Evolutionary conservation across 805 yeast genomes (phyloP), one percentile per base, ranked within the genome.

Genomic region (Yarrowia alimentaria): DNA sequence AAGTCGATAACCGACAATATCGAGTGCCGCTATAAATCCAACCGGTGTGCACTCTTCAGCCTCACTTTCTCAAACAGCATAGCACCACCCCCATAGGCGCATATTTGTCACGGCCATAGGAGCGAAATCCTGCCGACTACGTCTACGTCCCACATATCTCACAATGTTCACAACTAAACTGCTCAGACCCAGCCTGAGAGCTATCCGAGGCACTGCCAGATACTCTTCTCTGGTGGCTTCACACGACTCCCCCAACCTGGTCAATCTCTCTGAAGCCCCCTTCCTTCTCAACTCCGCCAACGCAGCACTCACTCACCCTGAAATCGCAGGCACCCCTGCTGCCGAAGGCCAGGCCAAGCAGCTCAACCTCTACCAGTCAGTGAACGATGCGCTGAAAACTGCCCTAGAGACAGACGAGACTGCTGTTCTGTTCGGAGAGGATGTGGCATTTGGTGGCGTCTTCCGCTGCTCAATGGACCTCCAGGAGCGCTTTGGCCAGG

Each of bases 401-500:
- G 96, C 95, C 69, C 74, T 89, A 67, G 96, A 89, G 69, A 78
- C 90, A 56, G 96, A 89, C 65, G 91, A 86, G 56, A 85, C 79
- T 57, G 96, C 91, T 25, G 86, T 85, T 70, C 68, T 89, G 60
- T 80, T 89, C 71, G 97, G 97, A 69, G 96, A 89, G 72, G 97
- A 89, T 71, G 96, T 89, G 56, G 96, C 95, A 28, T 89, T 89
- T 69, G 88, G 91, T 60, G 97, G 97, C 73, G 97, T 96, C 48
- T 89, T 89, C 71, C 85, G 91, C 69, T 81, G 91, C 61, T 81
- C 96, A 54, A 80, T 89, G 69, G 96, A 96, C 25, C 76, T 89
- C 55, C 79, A 89, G 63, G 95, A 88, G 66, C 79, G 88, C 67
- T 86, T 85, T 62, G 95, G 95, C 54, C 88, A 85, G 65, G 81